Evolutionary conservation across 2,329 filamentous ascomycete species (phyloP).

Genomic region (Hypoxylon sp.): DNA sequence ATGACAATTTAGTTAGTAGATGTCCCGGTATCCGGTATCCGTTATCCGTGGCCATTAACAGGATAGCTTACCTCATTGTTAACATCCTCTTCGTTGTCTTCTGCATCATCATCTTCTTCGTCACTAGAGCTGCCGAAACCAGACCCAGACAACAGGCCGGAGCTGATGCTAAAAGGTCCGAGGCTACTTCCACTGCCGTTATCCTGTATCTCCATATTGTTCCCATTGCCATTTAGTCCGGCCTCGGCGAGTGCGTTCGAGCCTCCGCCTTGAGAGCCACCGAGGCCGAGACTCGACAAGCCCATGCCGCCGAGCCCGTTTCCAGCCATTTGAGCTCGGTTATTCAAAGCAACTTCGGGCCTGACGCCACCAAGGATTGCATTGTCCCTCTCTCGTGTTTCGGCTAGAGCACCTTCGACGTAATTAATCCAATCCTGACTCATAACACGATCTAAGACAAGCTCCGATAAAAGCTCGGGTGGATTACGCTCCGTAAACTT

Average conservation of each 20-base stretch:
- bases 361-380: constrained; percentile 96
- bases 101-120: constrained; percentile 95
- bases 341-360: constrained; percentile 87
- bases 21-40: too few species aligned
- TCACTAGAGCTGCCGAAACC: constrained; percentile 96
- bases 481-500: constrained; percentile 97
- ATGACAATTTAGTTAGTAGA: background rate
- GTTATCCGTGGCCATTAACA: background rate
- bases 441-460: constrained; percentile 88
- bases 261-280: constrained; percentile 54
- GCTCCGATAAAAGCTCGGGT: constrained; percentile 84
- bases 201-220: constrained; percentile 71
- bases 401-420: constrained; percentile 90
- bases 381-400: constrained; percentile 95
- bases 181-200: constrained; percentile 73
- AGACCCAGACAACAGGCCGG: constrained; percentile 78
- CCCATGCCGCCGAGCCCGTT: constrained; percentile 63
- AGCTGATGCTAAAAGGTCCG: constrained; percentile 77
- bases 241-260: constrained; percentile 83
- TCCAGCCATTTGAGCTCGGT: constrained; percentile 72
- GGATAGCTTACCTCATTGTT: constrained; percentile 72
- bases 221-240: constrained; percentile 75
- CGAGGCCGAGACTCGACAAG: constrained; percentile 59
- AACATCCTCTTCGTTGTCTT: constrained; percentile 82
- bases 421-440: constrained; percentile 93